Conservation (phyloP, 2,329 filamentous ascomycete genomes). For the Paraphaeosphaeria sporulosa region DNA sequence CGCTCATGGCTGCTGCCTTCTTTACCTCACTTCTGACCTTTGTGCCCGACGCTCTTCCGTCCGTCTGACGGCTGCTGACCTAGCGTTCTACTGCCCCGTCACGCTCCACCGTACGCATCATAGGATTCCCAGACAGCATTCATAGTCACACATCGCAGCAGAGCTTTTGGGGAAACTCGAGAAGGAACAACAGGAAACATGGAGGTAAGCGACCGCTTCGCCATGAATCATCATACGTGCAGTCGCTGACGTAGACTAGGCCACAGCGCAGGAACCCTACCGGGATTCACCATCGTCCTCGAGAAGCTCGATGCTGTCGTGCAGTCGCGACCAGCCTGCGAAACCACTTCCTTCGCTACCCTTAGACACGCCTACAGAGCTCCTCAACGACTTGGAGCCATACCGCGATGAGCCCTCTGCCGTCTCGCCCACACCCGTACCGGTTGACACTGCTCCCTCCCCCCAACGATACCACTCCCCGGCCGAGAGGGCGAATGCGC, state of each 20-base stretch:
- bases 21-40: conserved; percentile 1
- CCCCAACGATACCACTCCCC: conserved; percentile 16
- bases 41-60: not conserved
- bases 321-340: conserved; percentile 2
- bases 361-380: not conserved
- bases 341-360: conserved; percentile 25
- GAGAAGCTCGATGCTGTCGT: conserved; percentile 16
- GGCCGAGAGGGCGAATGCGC: not conserved
- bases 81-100: not conserved
- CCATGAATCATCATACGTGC: not conserved
- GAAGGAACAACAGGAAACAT: not conserved
- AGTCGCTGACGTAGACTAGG: conserved; percentile 15
- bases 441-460: conserved; percentile 9
- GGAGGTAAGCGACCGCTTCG: conserved; percentile 6
- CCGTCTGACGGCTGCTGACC: conserved; percentile 1
- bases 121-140: not conserved
- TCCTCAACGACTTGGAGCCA: conserved; percentile 7
- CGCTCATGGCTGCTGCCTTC: conserved; percentile 9
- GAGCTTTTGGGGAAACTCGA: not conserved
- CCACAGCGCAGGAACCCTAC: conserved; percentile 18
- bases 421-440: not conserved
- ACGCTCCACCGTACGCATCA: not conserved
- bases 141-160: not conserved
- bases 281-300: conserved; percentile 24
- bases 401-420: conserved; percentile 27